These are phyloP conservation scores for Polyrhizophydium stewartii DNA, from an alignment of 371 early-diverging fungal genomes.

Conservation along the genomic window DNA sequence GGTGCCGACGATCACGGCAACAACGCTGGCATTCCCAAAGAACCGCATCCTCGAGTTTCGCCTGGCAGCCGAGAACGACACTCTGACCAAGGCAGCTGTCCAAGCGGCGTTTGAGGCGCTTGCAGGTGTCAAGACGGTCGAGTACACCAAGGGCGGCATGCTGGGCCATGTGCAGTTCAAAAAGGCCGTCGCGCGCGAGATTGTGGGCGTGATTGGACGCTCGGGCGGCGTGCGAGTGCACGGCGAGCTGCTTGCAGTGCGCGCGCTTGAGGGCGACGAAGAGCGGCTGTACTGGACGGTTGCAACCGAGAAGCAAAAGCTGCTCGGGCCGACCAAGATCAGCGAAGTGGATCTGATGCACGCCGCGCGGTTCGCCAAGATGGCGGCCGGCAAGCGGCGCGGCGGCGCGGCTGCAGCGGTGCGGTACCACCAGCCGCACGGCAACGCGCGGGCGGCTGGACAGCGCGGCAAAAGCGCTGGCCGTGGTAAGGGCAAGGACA, in stretches of 20 bases:
- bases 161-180: slow-evolving; percentile 11
- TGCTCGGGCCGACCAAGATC: background rate
- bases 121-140: slow-evolving; percentile 5
- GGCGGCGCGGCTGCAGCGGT: no score
- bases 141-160: background rate
- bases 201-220: slow-evolving; percentile 6
- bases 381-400: background rate
- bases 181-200: slow-evolving; percentile 8
- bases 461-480: background rate
- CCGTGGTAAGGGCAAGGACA: no score
- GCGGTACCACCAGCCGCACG: background rate
- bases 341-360: background rate
- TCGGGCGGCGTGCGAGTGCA: slow-evolving; percentile 7
- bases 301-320: background rate
- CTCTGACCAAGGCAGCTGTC: background rate
- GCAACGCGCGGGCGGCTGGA: background rate
- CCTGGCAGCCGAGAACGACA: no score
- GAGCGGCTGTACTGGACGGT: slow-evolving; percentile 2
- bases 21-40: background rate
- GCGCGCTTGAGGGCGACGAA: slow-evolving; percentile 5
- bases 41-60: background rate
- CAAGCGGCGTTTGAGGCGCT: slow-evolving; percentile 4
- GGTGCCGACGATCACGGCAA: no score
- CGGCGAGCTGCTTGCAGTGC: slow-evolving; percentile 2
- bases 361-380: background rate